phyloP scores from a whole-genome alignment of 1,139 yeast species.

The Taphrina flavorubra region DNA sequence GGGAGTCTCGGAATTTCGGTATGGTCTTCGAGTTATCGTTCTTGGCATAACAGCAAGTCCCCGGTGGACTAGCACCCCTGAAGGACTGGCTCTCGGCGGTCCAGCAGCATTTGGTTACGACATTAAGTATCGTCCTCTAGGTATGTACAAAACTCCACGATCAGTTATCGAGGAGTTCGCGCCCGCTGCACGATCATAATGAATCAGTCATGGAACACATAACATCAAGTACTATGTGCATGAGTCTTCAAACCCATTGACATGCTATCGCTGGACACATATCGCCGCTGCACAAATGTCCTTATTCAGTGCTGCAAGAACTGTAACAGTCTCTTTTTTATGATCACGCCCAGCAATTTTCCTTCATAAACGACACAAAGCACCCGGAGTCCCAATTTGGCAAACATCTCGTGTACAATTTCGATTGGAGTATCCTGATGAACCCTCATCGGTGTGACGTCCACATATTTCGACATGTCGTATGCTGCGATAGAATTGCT shows the following conservation, averaged over 20 bases:
- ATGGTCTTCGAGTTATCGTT: slow-evolving; percentile 57
- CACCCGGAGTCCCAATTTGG: slow-evolving; percentile 40
- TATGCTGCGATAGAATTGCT: background rate
- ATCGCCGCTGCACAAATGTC: no score
- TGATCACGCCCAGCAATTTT: slow-evolving; percentile 32
- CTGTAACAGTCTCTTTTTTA: slow-evolving; percentile 29
- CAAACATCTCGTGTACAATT: slow-evolving; percentile 42
- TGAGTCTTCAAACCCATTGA: background rate
- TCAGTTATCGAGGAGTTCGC: slow-evolving; percentile 56
- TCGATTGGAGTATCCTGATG: slow-evolving; percentile 42
- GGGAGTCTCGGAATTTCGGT: slow-evolving; percentile 59
- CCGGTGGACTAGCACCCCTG: slow-evolving; percentile 54
- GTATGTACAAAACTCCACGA: slow-evolving; percentile 52
- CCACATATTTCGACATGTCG: slow-evolving; percentile 22
- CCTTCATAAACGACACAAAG: slow-evolving; percentile 41
- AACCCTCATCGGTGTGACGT: slow-evolving; percentile 40
- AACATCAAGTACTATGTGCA: no score
- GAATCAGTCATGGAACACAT: no score
- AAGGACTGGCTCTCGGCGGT: slow-evolving; percentile 56
- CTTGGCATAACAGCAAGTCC: slow-evolving; percentile 55
- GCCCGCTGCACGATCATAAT: background rate
- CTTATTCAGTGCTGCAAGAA: slow-evolving; percentile 28
- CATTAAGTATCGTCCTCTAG: slow-evolving; percentile 54
- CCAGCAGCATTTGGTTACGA: slow-evolving; percentile 55
- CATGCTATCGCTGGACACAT: background rate